Evolutionary conservation across 2,329 filamentous ascomycete genomes (phyloP), one percentile per base, ranked within the genome.

Genomic region (Epichloe festucae): DNA sequence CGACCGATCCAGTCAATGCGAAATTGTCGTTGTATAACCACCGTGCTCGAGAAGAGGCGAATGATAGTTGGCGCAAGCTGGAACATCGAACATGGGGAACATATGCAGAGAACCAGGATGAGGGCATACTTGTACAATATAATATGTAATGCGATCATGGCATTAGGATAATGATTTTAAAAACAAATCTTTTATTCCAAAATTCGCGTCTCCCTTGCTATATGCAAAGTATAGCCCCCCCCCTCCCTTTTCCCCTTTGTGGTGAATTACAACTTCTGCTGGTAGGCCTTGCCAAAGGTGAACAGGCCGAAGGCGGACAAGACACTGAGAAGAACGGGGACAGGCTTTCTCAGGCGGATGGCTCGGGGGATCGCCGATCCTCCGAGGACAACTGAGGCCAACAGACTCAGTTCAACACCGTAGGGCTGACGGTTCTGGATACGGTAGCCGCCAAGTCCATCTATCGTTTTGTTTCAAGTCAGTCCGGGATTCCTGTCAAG

Each of bases 321-420:
- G 46, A 89, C 63, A 63, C 87, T 91, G 63, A 98, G 71, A 11
- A 84, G 80, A 52, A 86, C 75, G 1, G 93, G 91, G 49, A 98
- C 79, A 0, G 88, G 87, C 77, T 97, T 98, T 60, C 78, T 75
- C 42, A 83, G 78, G 67, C 82, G 87, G 62, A 98, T 82, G 4
- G 89, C 93, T 49, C 93, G 79, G 12, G 93, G 93, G 93, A 54
- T 84, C 2, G 87, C 85, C 42, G 86, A 86, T 19, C 89, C 89
- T 42, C 78, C 91, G 38, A 98, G 77, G 27, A 97, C 72, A n/a
- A 89, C 62, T 0, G 88, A 95, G 4, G 93, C 93, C 43, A 96
- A 74, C 10, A 98, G 77, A n/a, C 85, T 87, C 43, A 95, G 73
- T 70, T 97, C 93, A 59, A 94, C 72, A 56, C 91, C 93, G 67